Conservation (phyloP, 208 protist genomes). For the Wallacemonas sp. region DNA sequence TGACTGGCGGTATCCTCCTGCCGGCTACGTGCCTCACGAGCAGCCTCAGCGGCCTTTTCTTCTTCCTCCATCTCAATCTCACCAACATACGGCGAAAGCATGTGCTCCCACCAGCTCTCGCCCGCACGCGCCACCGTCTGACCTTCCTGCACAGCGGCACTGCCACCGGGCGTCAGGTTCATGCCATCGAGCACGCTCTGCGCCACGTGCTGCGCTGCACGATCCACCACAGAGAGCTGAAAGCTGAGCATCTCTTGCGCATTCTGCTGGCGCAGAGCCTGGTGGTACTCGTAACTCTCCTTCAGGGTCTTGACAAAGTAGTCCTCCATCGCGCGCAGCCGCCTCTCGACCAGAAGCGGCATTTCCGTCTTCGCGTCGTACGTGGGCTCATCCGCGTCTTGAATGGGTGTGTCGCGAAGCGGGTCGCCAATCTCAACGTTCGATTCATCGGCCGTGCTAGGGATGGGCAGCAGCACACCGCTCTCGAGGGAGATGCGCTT, state of each 20-base stretch:
- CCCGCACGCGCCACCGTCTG: not conserved
- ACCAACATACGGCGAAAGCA: constrained; percentile 45
- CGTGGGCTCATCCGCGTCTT: constrained; percentile 79
- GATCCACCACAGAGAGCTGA: constrained; percentile 54
- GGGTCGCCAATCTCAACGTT: constrained; percentile 67
- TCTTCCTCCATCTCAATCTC: constrained; percentile 35
- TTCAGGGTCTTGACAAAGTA: constrained; percentile 69
- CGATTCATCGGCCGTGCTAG: constrained; percentile 32
- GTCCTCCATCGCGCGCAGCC: constrained; percentile 82
- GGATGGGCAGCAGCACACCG: constrained; percentile 81
- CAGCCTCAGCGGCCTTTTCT: constrained; percentile 14
- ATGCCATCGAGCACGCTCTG: constrained; percentile 16
- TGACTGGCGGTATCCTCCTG: constrained; percentile 14
- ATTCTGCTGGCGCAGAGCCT: constrained; percentile 45
- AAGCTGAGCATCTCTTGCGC: constrained; percentile 63
- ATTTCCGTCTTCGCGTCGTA: constrained; percentile 70
- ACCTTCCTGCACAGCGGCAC: not conserved
- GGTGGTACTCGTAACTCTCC: constrained; percentile 63
- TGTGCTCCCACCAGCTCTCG: constrained; percentile 46
- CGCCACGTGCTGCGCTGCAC: constrained; percentile 52
- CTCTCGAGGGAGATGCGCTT: constrained; percentile 72
- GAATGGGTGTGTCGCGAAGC: constrained; percentile 78
- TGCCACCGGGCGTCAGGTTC: not conserved
- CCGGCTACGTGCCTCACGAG: not conserved
- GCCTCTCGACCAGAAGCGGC: constrained; percentile 62